A percentile compares a stretch with the other conserved stretches of the same genome.
Evolutionary conservation across 768 basidiomycete species (phyloP).

Genomic region (Albatrellus ellisii): DNA sequence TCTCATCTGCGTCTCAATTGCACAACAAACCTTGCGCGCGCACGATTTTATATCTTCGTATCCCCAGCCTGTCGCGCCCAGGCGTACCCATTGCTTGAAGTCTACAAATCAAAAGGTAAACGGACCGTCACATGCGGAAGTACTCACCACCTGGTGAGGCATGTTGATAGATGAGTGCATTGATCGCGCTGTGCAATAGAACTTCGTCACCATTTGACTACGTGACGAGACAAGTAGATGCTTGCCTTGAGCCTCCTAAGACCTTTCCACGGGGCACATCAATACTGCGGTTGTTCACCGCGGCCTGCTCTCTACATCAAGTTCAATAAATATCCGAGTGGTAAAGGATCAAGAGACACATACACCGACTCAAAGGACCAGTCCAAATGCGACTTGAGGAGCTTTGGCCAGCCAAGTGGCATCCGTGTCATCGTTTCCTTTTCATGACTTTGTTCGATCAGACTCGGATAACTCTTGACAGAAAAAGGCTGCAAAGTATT

Average conservation of each 20-base stretch:
- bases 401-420: slow-evolving; percentile 11
- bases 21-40: background rate
- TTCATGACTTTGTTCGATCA: slow-evolving; percentile 3
- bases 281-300: slow-evolving; percentile 4
- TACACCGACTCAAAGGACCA: slow-evolving; percentile 10
- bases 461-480: background rate
- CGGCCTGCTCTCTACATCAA: slow-evolving; percentile 3
- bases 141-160: slow-evolving; percentile 9
- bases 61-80: slow-evolving; percentile 14
- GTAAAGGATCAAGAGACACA: background rate
- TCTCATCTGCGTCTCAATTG: background rate
- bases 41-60: slow-evolving; percentile 14
- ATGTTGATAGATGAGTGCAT: slow-evolving; percentile 10
- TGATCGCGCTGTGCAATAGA: slow-evolving; percentile 4
- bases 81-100: slow-evolving; percentile 14
- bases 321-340: background rate
- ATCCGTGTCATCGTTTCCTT: slow-evolving; percentile 5
- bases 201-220: background rate
- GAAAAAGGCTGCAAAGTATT: background rate
- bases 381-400: slow-evolving; percentile 6
- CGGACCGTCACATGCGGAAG: background rate
- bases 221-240: background rate
- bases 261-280: slow-evolving; percentile 9
- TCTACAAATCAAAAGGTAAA: slow-evolving; percentile 1
- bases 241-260: slow-evolving; percentile 8